Evolutionary conservation across 2,329 filamentous ascomycete species (phyloP), one percentile per base, ranked within the genome.

Genomic region (Pseudogymnoascus sp.): DNA sequence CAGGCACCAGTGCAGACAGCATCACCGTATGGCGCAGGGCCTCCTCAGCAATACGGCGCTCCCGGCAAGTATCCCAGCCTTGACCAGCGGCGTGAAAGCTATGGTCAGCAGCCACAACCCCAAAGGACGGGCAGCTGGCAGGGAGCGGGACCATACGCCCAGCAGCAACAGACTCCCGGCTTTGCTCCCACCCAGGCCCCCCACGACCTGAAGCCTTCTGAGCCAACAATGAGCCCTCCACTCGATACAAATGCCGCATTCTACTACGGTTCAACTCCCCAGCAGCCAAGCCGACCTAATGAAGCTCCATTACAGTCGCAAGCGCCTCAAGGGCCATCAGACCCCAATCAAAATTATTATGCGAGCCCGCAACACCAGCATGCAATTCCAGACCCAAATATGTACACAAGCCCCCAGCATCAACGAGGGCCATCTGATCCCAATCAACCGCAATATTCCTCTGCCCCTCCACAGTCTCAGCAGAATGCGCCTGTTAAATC

Each of bases 171-270:
- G 17, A 58, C 64, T 36, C 60, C 65, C 5, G 60, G 63, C 42
- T 67, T 64, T 25, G 61, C 68, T 41, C 69, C 73, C 33, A 70
- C 73, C 36, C 75, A 73, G 60, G 74, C 68, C n/a, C 72, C 68
- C 59, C 71, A 73, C 3, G 68, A 64, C 29, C 72, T 70, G 71
- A 73, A 66, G 61, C 74, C 62, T 63, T 69, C 66, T 64, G 75
- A 71, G 67, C 65, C 74, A 65, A 61, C 69, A 13, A 68, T 70
- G 12, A 72, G 76, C 3, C 72, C 74, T 7, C 71, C 73, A 15
- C 70, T 78, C 13, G 84, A 88, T 63, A 78, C 82, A 1, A 82
- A 78, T 63, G 77, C 81, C 9, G 79, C 80, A 8, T 87, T 83
- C 68, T 89, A 88, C 71, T 84, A 83, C 68, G 79, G 75, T 17